phyloP scores from a whole-genome alignment of 257 asterid species.

The Mentha longifolia region DNA sequence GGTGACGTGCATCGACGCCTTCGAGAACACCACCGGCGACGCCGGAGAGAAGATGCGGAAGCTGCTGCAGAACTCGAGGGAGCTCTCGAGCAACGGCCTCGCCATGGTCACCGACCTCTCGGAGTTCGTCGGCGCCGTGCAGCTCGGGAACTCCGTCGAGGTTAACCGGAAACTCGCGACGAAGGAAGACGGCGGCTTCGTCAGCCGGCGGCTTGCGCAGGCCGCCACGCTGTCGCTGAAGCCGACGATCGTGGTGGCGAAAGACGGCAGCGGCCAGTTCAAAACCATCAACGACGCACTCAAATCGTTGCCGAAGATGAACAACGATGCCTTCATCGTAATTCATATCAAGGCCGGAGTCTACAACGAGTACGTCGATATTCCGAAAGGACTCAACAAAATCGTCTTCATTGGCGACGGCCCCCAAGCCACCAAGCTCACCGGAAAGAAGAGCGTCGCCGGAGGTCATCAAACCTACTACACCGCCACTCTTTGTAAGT shows the following conservation, averaged over 20 bases:
- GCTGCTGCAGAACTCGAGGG: conserved; percentile 36
- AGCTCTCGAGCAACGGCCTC: conserved; percentile 52
- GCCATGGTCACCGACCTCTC: conserved; percentile 49
- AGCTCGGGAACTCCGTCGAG: neutral
- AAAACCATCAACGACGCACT: conserved; percentile 55
- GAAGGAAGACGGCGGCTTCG: neutral
- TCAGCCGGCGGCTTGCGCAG: conserved; percentile 28
- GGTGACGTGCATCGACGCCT: conserved; percentile 72
- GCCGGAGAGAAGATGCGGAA: conserved; percentile 53
- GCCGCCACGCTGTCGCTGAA: neutral
- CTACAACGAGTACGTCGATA: conserved; percentile 48
- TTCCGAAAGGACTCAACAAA: conserved; percentile 45
- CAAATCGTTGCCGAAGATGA: conserved; percentile 31
- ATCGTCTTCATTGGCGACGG: conserved; percentile 67
- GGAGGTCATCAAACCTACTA: conserved; percentile 50
- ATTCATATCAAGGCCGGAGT: conserved; percentile 65
- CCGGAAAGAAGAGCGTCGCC: conserved; percentile 43
- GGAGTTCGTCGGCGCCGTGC: conserved; percentile 24
- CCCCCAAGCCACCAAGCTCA: conserved; percentile 53
- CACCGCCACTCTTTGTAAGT: conserved; percentile 56
- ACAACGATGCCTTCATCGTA: conserved; percentile 23
- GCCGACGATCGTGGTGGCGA: conserved; percentile 59
- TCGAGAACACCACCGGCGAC: conserved; percentile 55
- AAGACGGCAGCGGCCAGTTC: conserved; percentile 60
- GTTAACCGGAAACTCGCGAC: neutral